phyloP scores from a whole-genome alignment of 2,329 filamentous ascomycete genomes.

The Pseudocercospora ulei region DNA sequence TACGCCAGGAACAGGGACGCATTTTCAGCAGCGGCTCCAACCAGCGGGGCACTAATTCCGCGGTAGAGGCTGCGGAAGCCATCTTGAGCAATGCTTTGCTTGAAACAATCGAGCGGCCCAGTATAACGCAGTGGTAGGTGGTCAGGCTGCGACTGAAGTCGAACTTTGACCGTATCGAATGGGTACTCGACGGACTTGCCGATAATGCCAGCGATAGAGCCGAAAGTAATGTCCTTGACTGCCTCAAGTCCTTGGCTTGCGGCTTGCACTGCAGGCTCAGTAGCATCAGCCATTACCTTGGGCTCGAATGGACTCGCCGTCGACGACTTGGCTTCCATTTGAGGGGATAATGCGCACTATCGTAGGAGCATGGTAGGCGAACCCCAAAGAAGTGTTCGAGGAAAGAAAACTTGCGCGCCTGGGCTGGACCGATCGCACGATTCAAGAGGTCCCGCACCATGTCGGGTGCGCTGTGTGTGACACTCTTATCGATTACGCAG shows the following conservation, averaged over 20 bases:
- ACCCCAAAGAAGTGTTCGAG: conserved; percentile 3
- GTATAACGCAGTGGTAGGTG: conserved; percentile 69
- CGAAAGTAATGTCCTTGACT: conserved; percentile 76
- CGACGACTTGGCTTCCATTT: conserved; percentile 20
- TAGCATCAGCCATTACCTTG: conserved; percentile 3
- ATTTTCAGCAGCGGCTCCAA: conserved; percentile 85
- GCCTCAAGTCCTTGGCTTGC: conserved; percentile 52
- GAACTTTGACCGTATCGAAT: conserved; percentile 96
- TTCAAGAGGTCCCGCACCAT: conserved; percentile 16
- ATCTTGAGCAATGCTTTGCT: conserved; percentile 68
- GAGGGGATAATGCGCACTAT: conserved; percentile 25
- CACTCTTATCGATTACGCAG: too few relatives aligned
- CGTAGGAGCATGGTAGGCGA: conserved; percentile 31
- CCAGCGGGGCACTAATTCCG: conserved; percentile 80
- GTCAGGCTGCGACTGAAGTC: conserved; percentile 89
- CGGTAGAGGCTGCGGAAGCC: conserved; percentile 78
- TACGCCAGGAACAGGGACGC: conserved; percentile 91
- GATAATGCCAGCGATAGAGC: conserved; percentile 79
- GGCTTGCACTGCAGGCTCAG: conserved; percentile 10
- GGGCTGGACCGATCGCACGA: background rate
- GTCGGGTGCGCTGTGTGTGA: too few relatives aligned
- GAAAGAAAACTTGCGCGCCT: conserved; percentile 1
- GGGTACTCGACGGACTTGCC: conserved; percentile 98
- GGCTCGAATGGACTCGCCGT: conserved; percentile 11
- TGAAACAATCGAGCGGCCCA: conserved; percentile 87